Conservation (phyloP, 164 flowering plant species). For the Nelumbo lutea region DNA sequence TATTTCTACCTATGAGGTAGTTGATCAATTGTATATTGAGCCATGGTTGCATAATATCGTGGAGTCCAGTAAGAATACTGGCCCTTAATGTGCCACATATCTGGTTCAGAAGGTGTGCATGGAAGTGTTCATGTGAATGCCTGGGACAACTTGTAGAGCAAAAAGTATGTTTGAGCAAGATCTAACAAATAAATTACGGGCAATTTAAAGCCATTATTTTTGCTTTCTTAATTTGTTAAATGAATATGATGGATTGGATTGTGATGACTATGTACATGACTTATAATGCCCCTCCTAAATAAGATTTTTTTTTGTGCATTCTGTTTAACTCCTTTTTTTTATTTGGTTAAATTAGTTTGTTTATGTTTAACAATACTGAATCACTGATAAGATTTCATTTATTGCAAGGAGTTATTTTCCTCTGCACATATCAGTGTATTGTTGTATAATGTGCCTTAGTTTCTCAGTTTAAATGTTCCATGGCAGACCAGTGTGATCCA, state of each 20-base stretch:
- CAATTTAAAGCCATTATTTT: neutral
- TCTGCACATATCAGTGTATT: neutral
- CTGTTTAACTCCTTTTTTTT: neutral
- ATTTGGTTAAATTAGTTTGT: neutral
- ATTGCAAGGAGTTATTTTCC: too few relatives aligned
- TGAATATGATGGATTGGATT: neutral
- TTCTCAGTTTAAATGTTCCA: slow-evolving; percentile 8
- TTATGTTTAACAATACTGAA: neutral
- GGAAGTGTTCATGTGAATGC: too few relatives aligned
- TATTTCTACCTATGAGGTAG: too few relatives aligned
- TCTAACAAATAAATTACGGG: too few relatives aligned
- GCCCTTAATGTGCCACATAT: too few relatives aligned
- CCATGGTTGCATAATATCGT: too few relatives aligned
- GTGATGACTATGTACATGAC: neutral
- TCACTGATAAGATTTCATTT: too few relatives aligned
- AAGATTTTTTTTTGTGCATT: neutral
- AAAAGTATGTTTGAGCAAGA: too few relatives aligned
- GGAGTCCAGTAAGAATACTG: too few relatives aligned
- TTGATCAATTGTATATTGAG: too few relatives aligned
- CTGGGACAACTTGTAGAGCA: too few relatives aligned
- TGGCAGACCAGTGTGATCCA: slow-evolving; percentile 73
- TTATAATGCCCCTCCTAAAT: neutral
- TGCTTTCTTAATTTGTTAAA: neutral
- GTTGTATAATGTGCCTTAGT: neutral
- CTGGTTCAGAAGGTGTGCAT: too few relatives aligned